These are phyloP conservation scores for Penicillium sp. DNA, from an alignment of 2,329 filamentous ascomycete species.

Conservation along the genomic window DNA sequence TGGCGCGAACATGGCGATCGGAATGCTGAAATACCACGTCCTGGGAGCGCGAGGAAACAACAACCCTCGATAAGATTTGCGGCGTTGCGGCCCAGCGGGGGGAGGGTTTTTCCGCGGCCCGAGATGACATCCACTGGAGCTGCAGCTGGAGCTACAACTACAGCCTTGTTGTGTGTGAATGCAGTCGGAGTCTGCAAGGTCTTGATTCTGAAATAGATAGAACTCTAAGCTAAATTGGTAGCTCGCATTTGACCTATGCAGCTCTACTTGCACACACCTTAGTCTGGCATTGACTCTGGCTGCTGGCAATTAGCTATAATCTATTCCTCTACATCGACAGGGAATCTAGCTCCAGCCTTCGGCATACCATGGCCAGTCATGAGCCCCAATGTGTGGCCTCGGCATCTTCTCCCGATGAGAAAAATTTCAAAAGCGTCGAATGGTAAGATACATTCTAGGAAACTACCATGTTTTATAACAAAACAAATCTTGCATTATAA, in stretches of 20 bases:
- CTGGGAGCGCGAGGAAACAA: constrained; percentile 6
- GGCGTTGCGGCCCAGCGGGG: constrained; percentile 8
- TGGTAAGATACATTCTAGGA: constrained; percentile 38
- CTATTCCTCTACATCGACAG: too few relatives aligned
- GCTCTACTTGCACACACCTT: too few relatives aligned
- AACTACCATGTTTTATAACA: too few relatives aligned
- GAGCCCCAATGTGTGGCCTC: constrained; percentile 32
- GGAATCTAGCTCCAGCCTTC: constrained; percentile 15
- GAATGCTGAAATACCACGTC: constrained; percentile 15
- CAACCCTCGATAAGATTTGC: constrained; percentile 27
- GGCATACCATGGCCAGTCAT: background rate
- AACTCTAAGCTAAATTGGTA: too few relatives aligned
- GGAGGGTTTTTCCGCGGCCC: constrained; percentile 19
- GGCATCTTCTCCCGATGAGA: constrained; percentile 6
- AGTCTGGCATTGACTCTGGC: background rate
- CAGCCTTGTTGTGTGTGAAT: too few relatives aligned
- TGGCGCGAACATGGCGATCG: constrained; percentile 38
- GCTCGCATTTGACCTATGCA: too few relatives aligned
- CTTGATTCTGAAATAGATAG: too few relatives aligned
- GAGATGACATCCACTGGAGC: background rate
- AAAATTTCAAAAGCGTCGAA: constrained; percentile 49
- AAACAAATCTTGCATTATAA: background rate
- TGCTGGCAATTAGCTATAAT: background rate
- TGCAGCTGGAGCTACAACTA: background rate
- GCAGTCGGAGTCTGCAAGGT: too few relatives aligned